Evolutionary conservation across 75 land plant genomes (phyloP), one percentile per base, ranked within the genome.

Genomic region (Cunninghamia lanceolata): DNA sequence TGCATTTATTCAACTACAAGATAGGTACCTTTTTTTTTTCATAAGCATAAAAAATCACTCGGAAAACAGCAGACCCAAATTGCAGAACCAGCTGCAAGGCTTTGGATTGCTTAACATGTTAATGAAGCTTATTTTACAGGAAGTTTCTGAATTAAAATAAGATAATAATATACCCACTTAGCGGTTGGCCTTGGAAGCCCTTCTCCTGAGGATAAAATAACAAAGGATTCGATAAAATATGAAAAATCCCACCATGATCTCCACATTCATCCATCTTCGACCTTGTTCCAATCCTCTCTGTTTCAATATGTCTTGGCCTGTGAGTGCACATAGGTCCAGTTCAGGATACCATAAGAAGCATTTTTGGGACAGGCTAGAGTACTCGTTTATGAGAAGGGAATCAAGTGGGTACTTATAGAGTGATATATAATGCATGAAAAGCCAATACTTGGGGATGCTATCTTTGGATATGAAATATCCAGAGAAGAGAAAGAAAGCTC

Each of bases 381-480:
- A 98, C 90, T 98, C 99, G 63, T 98, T 98, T 77, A 93, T 91
- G 9, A 98, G 91, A 43, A 96, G 79, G 8, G 97, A 92, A 47
- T 98, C 99, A 2, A 98, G 87, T 3, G 96, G 94, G 82, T 98
- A 95, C 86, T 95, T 98, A 89, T 94, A 96, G 84, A 97, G 90
- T 0, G 97, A 95, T 38, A 95, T n/a, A 86, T 92, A 98, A 81
- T 98, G 95, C 97, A 96, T 94, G 83, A 95, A 94, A n/a, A 94
- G 32, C 97, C 99, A 98, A 83, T 90, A 95, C 76, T 87, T 88
- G 15, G 99, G 99, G 88, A 98, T 87, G 88, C 89, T 90, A 9
- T 91, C 93, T 88, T 92, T 91, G 32, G 95, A 82, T 13, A 98
- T 95, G 92, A 98, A 98, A 86, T 95, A 98, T 14, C 99, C 99